These are phyloP conservation scores for Entoloma clypeatum DNA, from an alignment of 1,284 basidiomycete species.

Conservation along the genomic window DNA sequence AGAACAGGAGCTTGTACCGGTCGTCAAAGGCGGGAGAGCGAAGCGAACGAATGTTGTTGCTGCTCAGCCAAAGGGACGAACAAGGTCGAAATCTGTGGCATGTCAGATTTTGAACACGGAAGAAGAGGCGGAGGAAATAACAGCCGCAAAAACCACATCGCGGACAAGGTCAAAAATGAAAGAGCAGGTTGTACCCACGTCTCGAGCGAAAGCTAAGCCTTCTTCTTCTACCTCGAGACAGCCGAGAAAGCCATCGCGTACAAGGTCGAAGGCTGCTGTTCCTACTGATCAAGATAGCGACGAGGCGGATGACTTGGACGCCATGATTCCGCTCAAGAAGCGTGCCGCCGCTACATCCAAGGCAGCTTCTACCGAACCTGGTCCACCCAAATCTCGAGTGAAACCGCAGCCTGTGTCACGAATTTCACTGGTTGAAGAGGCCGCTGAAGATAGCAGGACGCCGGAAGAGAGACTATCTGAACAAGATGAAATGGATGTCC, in stretches of 20 bases:
- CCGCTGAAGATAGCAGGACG: constrained; percentile 16
- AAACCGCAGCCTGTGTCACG: constrained; percentile 1
- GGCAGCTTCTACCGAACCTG: neutral
- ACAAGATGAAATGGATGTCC: constrained; percentile 11
- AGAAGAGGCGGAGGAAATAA: constrained; percentile 18
- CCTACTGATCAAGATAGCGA: constrained; percentile 16
- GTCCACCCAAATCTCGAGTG: neutral
- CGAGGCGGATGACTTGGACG: constrained; percentile 2
- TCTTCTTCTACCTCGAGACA: constrained; percentile 12
- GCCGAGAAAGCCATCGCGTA: constrained; percentile 31
- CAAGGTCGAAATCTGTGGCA: constrained; percentile 20
- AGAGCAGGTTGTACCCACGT: constrained; percentile 13
- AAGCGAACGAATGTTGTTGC: constrained; percentile 18
- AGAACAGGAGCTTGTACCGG: constrained; percentile 9
- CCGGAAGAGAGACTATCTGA: constrained; percentile 2
- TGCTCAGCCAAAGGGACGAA: constrained; percentile 18
- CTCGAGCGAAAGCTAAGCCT: constrained; percentile 8
- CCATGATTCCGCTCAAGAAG: neutral
- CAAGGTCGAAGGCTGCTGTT: constrained; percentile 24
- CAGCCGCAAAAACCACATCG: constrained; percentile 3
- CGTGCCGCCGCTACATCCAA: neutral
- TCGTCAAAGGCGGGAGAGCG: constrained; percentile 18
- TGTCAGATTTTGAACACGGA: constrained; percentile 22
- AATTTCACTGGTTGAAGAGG: constrained; percentile 1
- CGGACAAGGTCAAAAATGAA: constrained; percentile 12